Evolutionary conservation across 306 rosid species (phyloP).

Genomic region (Alnus glutinosa): DNA sequence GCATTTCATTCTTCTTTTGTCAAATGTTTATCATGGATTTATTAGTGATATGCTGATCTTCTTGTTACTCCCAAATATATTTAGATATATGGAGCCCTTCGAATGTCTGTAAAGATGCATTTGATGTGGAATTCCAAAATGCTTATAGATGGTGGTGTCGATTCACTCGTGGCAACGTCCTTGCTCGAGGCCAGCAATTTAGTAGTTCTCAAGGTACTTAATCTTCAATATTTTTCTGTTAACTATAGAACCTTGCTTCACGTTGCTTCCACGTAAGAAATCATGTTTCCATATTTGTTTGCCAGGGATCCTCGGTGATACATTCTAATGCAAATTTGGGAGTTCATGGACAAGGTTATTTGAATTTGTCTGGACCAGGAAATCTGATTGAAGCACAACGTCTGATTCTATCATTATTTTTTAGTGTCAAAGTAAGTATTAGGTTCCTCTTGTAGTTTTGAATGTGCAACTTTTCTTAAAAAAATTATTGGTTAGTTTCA

Average conservation of each 20-base stretch:
- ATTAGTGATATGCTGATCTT: not conserved
- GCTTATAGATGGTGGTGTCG: slow-evolving; percentile 72
- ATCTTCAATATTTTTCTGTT: slow-evolving; percentile 26
- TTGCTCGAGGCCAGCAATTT: slow-evolving; percentile 92
- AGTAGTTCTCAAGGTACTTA: slow-evolving; percentile 85
- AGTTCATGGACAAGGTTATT: slow-evolving; percentile 91
- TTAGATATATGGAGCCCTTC: slow-evolving; percentile 95
- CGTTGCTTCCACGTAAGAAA: slow-evolving; percentile 28
- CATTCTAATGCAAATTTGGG: slow-evolving; percentile 95
- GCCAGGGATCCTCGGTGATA: slow-evolving; percentile 84
- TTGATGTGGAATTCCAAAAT: slow-evolving; percentile 90
- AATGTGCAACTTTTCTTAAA: slow-evolving; percentile 19
- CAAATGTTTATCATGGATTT: slow-evolving; percentile 5
- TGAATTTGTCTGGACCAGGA: slow-evolving; percentile 95
- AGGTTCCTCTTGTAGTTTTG: slow-evolving; percentile 18
- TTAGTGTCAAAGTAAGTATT: slow-evolving; percentile 64
- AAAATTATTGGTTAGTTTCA: not conserved
- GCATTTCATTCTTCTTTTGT: not conserved
- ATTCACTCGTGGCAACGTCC: slow-evolving; percentile 77
- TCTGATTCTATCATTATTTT: slow-evolving; percentile 78
- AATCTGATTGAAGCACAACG: slow-evolving; percentile 91
- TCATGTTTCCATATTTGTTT: slow-evolving; percentile 29
- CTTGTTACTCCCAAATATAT: slow-evolving; percentile 6
- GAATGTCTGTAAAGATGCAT: slow-evolving; percentile 93
- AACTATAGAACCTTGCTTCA: slow-evolving; percentile 21